Base-by-base conservation (phyloP, 2,329 filamentous ascomycete species). In the Myotisia sp. region DNA sequence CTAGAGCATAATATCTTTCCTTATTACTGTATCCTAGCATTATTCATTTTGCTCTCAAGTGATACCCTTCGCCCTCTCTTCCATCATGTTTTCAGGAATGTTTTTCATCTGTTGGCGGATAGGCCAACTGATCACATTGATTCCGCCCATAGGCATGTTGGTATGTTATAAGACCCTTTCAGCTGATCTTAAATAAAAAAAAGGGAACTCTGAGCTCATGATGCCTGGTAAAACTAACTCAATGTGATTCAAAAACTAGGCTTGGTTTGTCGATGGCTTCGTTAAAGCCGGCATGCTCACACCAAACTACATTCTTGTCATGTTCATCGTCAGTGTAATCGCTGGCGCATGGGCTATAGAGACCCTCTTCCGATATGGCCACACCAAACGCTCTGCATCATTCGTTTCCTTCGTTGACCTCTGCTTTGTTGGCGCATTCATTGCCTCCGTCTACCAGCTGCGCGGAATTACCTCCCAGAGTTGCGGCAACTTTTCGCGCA, bases 281-380 rank as follows among this genome's bases (percentile, higher is more conserved):
- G 60, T 70, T 42, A 56, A 63, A 40, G 60, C 58, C 46, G 72
- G 72, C 54, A 53, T 62, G 38, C 64, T 76, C 40, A 76, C 72
- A 4, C 73, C 73, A 13, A 53, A 58, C 39, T 73, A 67, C 49
- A 68, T 76, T 49, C 64, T 77, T 28, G 64, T 75, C 27, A 65
- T 76, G 33, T 78, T 78, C 63, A 76, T 78, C 42, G 68, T 73
- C 45, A 70, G 68, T 24, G 68, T 73, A 5, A 61, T 78, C 24
- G 73, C 66, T 29, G 59, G 66, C 38, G 72, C 69, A 41, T 78
- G 73, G 73, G 64, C 64, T 23, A 46, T 76, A 36, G 70, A 69
- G 42, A 78, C 73, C 2, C 53, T 74, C 13, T 61, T 78, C 53
- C 65, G 69, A 37, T 72, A 73, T 49, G 57, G 65, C 12, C 68